phyloP scores from a whole-genome alignment of 805 yeast species.

The Kluyveromyces lactis region DNA sequence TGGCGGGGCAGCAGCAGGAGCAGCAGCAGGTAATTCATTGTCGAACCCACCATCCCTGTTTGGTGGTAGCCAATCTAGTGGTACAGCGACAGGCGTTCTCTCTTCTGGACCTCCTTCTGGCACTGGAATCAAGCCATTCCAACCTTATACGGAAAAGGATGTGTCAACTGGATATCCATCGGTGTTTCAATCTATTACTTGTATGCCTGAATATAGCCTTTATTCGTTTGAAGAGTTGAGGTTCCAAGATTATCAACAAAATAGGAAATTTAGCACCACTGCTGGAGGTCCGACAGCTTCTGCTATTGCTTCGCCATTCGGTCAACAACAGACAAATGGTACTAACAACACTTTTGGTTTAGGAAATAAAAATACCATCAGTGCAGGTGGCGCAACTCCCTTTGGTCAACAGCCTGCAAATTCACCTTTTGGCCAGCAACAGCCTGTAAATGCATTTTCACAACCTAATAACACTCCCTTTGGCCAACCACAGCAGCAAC shows the following conservation, averaged over 20 bases:
- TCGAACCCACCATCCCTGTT: conserved; percentile 11
- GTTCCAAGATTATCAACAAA: conserved; percentile 76
- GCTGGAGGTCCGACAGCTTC: conserved; percentile 22
- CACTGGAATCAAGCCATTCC: conserved; percentile 63
- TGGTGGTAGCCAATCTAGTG: conserved; percentile 19
- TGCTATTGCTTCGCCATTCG: conserved; percentile 28
- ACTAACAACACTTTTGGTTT: conserved; percentile 29
- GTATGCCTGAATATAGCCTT: conserved; percentile 86
- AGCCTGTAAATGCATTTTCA: not conserved
- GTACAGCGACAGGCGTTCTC: conserved; percentile 9
- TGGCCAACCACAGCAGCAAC: conserved; percentile 12
- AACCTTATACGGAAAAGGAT: conserved; percentile 67
- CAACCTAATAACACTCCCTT: conserved; percentile 16
- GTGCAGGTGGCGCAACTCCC: conserved; percentile 14
- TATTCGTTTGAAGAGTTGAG: conserved; percentile 85
- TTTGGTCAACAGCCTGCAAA: conserved; percentile 18
- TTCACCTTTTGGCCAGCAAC: conserved; percentile 6
- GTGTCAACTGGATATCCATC: conserved; percentile 44
- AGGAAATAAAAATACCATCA: conserved; percentile 12
- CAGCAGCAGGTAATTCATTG: conserved; percentile 11
- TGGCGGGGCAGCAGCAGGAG: conserved; percentile 20
- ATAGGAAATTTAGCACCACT: conserved; percentile 23
- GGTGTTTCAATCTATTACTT: conserved; percentile 62
- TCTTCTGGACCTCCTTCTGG: conserved; percentile 43
- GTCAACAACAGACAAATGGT: conserved; percentile 20